These are phyloP conservation scores for Globisporangium apiculatum DNA, from an alignment of 352 stramenopile species.

Conservation along the genomic window DNA sequence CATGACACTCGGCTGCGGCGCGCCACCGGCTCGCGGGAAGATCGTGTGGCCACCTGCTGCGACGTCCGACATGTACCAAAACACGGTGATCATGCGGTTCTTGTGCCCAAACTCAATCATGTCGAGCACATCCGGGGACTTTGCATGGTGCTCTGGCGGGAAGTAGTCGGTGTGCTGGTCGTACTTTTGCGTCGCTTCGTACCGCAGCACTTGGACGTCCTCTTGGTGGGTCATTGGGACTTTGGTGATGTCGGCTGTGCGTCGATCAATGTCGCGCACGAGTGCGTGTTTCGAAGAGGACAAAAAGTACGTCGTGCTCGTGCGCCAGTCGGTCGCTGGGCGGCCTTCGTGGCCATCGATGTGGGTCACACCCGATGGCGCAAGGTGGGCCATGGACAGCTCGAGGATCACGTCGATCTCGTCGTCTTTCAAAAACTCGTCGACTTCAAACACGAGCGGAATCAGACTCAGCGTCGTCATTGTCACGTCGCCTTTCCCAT, in stretches of 20 bases:
- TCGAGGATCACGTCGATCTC: conserved; percentile 73
- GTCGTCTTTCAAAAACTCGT: conserved; percentile 68
- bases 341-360: conserved; percentile 61
- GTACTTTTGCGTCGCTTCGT: conserved; percentile 69
- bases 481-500: conserved; percentile 33
- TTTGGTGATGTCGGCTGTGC: conserved; percentile 53
- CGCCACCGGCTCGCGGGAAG: conserved; percentile 50
- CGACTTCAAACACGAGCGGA: conserved; percentile 60
- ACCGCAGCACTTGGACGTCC: conserved; percentile 62
- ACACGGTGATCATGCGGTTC: conserved; percentile 83
- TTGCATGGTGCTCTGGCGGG: conserved; percentile 27
- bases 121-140: conserved; percentile 31
- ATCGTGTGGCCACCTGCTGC: conserved; percentile 61
- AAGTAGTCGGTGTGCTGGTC: conserved; percentile 75
- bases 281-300: conserved; percentile 33
- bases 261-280: conserved; percentile 51
- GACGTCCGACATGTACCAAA: conserved; percentile 86
- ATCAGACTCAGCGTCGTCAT: conserved; percentile 60
- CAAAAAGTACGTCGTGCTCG: conserved; percentile 73
- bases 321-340: conserved; percentile 62
- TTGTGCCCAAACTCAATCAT: conserved; percentile 62
- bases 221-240: conserved; percentile 56
- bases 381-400: conserved; percentile 53
- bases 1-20: conserved; percentile 32
- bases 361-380: conserved; percentile 50